Evolutionary conservation across 805 yeast genomes (phyloP), one percentile per base, ranked within the genome.

Genomic region (Kazachstania psychrophila): DNA sequence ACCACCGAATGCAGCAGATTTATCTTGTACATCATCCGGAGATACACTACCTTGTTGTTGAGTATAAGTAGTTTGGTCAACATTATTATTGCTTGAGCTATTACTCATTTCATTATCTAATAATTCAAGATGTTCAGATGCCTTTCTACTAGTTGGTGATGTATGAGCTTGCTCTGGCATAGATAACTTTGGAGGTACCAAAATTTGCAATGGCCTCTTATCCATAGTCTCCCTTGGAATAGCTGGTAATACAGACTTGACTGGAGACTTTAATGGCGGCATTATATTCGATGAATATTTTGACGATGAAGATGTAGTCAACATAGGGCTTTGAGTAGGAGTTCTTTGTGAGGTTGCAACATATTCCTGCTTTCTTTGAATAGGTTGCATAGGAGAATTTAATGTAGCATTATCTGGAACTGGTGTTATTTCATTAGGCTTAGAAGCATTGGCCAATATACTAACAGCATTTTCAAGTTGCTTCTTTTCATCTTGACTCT

Each of bases 101-200:
- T 23, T 8, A 16, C 13, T n/a, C 22, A 61, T 46, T 1, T 50
- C 56, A 32, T 38, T 42, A 30, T 54, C 54, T 24, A 51, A 43
- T 3, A 47, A 53, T 12, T 44, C 50, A 22, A 46, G 46, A 6
- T 39, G 39, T 9, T 54, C 61, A 12, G 51, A 34, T 10, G 51
- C 42, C 31, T 56, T 58, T 37, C 61, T 51, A 16, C 38, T 44
- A 2, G 52, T 73, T 52, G 66, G 71, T 54, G 61, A 73, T 49
- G 54, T 75, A 62, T 63, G 72, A 39, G 60, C 71, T 63, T 55
- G 66, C 58, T 65, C 78, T 52, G 64, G 75, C 60, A 44, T 65
- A 49, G 61, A 68, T 52, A 62, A 52, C 51, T 49, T 60, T 45
- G 64, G 72, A 49, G 54, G 72, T 51, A 45, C 51, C 37, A 55